These are phyloP conservation scores for Pouteria glomerata DNA, from an alignment of 148 eudicot genomes.

Conservation along the genomic window DNA sequence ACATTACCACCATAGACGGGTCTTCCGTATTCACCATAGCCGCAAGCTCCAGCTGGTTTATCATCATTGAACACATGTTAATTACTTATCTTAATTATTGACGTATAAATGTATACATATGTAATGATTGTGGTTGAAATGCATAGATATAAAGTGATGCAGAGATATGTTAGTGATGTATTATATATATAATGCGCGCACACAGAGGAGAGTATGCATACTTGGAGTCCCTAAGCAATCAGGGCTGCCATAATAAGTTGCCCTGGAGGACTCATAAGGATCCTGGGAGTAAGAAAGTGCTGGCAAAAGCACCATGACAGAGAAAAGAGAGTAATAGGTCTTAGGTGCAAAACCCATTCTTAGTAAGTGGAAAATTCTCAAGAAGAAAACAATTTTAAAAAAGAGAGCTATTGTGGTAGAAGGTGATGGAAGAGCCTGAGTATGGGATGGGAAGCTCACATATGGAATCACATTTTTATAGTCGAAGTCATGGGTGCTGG, in stretches of 20 bases:
- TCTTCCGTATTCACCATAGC: slow-evolving; percentile 51
- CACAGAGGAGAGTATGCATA: slow-evolving; percentile 1
- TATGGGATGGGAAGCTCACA: not conserved
- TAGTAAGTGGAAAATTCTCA: too few relatives aligned
- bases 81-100: too few relatives aligned
- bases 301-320: slow-evolving; percentile 17
- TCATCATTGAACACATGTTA: not conserved
- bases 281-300: slow-evolving; percentile 20
- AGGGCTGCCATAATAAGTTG: slow-evolving; percentile 45
- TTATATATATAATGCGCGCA: too few relatives aligned
- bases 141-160: too few relatives aligned
- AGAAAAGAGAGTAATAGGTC: not conserved
- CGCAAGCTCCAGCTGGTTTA: slow-evolving; percentile 58
- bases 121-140: too few relatives aligned
- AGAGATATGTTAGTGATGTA: not conserved
- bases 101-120: too few relatives aligned
- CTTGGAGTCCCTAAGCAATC: slow-evolving; percentile 32
- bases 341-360: slow-evolving; percentile 13
- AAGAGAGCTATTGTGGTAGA: not conserved
- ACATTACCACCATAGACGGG: slow-evolving; percentile 38
- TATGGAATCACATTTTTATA: not conserved
- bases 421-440: too few relatives aligned
- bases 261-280: slow-evolving; percentile 25
- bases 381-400: too few relatives aligned
- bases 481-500: not conserved